Evolutionary conservation across 176 grass and related monocot genomes (phyloP).

Genomic region (Aegilops speltoides): DNA sequence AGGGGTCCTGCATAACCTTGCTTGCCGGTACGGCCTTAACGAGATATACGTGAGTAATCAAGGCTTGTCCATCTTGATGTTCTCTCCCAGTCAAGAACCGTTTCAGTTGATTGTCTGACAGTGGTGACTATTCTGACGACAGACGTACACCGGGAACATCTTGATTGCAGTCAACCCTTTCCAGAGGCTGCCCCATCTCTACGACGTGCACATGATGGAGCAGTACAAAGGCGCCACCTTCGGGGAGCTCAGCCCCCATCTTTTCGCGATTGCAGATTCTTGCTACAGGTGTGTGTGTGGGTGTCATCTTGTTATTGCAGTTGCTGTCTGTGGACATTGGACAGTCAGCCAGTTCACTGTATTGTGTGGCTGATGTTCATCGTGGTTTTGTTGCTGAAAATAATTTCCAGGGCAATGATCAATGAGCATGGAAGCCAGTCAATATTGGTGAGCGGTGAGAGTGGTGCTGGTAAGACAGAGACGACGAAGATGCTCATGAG

Average conservation of each 20-base stretch:
- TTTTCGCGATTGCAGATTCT: slow-evolving; percentile 79
- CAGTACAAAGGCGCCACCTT: slow-evolving; percentile 90
- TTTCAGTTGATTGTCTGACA: not conserved
- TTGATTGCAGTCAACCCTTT: slow-evolving; percentile 97
- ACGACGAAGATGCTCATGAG: slow-evolving; percentile 99
- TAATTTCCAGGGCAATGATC: slow-evolving; percentile 63
- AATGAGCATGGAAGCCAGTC: slow-evolving; percentile 92
- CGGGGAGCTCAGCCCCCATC: slow-evolving; percentile 89
- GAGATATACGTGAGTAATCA: slow-evolving; percentile 83
- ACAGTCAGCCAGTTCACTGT: not conserved
- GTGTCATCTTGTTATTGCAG: not conserved
- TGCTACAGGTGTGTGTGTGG: slow-evolving; percentile 68
- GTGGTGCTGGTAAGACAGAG: slow-evolving; percentile 97
- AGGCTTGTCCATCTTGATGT: not conserved
- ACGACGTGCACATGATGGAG: slow-evolving; percentile 95
- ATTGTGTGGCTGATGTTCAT: not conserved
- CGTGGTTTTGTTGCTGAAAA: not conserved
- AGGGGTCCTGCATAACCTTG: slow-evolving; percentile 74
- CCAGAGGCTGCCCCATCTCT: slow-evolving; percentile 78
- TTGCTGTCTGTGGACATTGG: not conserved
- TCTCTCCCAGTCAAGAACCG: not conserved
- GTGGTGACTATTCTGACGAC: not conserved
- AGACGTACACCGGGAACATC: slow-evolving; percentile 98
- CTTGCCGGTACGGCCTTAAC: slow-evolving; percentile 66
- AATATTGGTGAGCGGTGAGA: slow-evolving; percentile 93